Conservation (phyloP, 108 stramenopile species). For the Nannochloropsis gaditana region DNA sequence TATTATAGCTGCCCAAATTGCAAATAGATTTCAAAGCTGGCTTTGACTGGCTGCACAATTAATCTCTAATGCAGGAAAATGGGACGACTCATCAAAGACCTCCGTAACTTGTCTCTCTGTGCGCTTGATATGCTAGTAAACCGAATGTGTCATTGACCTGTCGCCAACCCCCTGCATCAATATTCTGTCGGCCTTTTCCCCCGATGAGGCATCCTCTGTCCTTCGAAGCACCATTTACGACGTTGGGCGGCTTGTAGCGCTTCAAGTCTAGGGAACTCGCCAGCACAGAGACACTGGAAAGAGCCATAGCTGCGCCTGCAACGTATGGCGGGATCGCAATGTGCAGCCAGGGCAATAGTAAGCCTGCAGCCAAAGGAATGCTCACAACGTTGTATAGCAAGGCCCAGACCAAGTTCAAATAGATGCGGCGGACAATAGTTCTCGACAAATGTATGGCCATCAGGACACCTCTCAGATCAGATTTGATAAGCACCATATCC, state of each 20-base stretch:
- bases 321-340: not conserved
- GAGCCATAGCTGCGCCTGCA: conserved; percentile 4
- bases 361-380: conserved; percentile 91
- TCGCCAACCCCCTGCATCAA: no score
- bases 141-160: no score
- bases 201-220: no score
- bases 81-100: no score
- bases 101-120: no score
- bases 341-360: conserved; percentile 71
- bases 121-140: no score
- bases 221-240: no score
- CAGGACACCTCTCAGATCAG: conserved; percentile 73
- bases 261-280: conserved; percentile 39
- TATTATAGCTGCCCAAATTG: no score
- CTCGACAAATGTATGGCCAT: conserved; percentile 76
- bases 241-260: conserved; percentile 40
- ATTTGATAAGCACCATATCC: conserved; percentile 90
- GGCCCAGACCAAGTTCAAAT: conserved; percentile 81
- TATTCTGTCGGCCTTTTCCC: no score
- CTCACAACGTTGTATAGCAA: conserved; percentile 86
- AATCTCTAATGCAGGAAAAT: no score
- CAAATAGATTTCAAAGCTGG: no score
- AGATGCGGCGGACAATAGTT: conserved; percentile 66
- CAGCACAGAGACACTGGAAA: conserved; percentile 43
- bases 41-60: no score